Evolutionary conservation across 306 rosid genomes (phyloP).

Genomic region (Acacia crassicarpa): DNA sequence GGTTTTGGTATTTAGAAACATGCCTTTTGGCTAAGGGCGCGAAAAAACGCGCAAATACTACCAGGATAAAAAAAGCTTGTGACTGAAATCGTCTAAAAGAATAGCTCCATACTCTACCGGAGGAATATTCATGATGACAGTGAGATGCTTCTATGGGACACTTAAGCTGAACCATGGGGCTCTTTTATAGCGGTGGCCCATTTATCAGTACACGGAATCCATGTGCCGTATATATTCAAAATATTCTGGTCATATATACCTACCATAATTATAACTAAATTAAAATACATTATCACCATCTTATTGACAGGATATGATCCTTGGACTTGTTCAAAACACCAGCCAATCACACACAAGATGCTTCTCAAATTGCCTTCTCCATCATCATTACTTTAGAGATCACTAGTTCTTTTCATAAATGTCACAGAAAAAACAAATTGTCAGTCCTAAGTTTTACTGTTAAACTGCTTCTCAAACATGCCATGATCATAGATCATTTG

Average conservation of each 20-base stretch:
- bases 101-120: no score
- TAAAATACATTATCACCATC: conserved; percentile 10
- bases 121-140: not conserved
- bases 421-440: not conserved
- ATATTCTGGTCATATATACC: not conserved
- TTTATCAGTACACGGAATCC: not conserved
- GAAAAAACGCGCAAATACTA: no score
- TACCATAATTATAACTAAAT: not conserved
- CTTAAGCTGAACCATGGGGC: not conserved
- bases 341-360: conserved; percentile 27
- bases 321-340: conserved; percentile 30
- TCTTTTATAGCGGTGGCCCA: not conserved
- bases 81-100: no score
- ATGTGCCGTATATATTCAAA: conserved; percentile 16
- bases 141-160: not conserved
- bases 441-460: not conserved
- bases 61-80: no score
- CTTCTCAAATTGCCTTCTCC: conserved; percentile 12
- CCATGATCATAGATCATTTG: not conserved
- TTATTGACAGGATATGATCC: conserved; percentile 33
- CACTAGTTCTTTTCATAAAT: not conserved
- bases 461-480: not conserved
- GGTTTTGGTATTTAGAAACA: not conserved
- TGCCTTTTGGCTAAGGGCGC: not conserved
- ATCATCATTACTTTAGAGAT: conserved; percentile 29